Conservation (phyloP, 2,329 filamentous ascomycete species). For the Diaporthe citriasiana region DNA sequence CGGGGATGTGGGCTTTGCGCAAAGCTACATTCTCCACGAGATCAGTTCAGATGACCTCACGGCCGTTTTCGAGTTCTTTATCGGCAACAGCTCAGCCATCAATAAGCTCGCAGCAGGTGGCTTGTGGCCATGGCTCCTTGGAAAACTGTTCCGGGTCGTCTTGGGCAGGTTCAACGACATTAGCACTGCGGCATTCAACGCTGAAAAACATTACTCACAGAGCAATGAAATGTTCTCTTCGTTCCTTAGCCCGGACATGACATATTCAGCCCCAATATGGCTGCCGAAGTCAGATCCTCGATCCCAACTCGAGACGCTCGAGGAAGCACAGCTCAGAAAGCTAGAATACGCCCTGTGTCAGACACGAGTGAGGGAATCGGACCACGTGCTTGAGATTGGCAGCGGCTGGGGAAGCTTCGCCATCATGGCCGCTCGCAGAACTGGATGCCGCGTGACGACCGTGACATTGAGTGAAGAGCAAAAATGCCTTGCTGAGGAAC, state of each 20-base stretch:
- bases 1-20: slow-evolving; percentile 40
- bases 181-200: slow-evolving; percentile 29
- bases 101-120: slow-evolving; percentile 24
- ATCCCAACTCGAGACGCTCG: slow-evolving; percentile 35
- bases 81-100: slow-evolving; percentile 34
- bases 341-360: slow-evolving; percentile 37
- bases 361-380: slow-evolving; percentile 23
- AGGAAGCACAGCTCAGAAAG: slow-evolving; percentile 41
- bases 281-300: slow-evolving; percentile 33
- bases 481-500: slow-evolving; percentile 39
- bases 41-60: slow-evolving; percentile 39
- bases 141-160: neutral
- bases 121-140: slow-evolving; percentile 12
- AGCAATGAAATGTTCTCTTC: slow-evolving; percentile 41
- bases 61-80: slow-evolving; percentile 40
- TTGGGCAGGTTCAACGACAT: slow-evolving; percentile 30
- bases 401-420: slow-evolving; percentile 43
- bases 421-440: slow-evolving; percentile 37
- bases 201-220: slow-evolving; percentile 35
- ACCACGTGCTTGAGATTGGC: slow-evolving; percentile 43
- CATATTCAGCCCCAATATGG: slow-evolving; percentile 42
- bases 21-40: slow-evolving; percentile 41
- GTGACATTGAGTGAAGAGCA: slow-evolving; percentile 39
- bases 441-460: slow-evolving; percentile 41
- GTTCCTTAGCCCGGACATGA: slow-evolving; percentile 42